Evolutionary conservation across 139 green algal genomes (phyloP), one percentile per base, ranked within the genome.

Genomic region (Chloropicon primus): DNA sequence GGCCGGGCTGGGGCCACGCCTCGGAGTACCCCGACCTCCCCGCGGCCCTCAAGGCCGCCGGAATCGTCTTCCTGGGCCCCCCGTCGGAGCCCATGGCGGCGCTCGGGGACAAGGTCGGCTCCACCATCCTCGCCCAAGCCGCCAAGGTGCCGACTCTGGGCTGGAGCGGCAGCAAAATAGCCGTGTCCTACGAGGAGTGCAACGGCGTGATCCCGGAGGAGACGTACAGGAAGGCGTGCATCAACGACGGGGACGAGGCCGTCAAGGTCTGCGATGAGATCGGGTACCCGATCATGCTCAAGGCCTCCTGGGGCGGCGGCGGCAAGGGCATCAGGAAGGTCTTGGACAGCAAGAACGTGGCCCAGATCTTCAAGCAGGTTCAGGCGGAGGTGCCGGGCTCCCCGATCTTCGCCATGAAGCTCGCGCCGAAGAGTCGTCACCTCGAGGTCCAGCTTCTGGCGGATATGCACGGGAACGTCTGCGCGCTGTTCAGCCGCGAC

Each of bases 401-500:
- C 17, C 94, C 94, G 54, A 91, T 98, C 78, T 98, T 98, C 78
- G 89, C 93, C 41, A 98, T 98, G 94, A 97, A 97, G 86, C 88
- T 98, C 28, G 92, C 92, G 2, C 89, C 90, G 0, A 76, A 83
- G 54, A 88, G 78, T 27, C 85, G 93, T 5, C 93, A 98, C 83
- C 85, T 98, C 77, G 94, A 98, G 85, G 94, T 98, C 80, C 94
- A 98, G 90, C 91, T 98, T 78, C 81, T 98, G 73, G 90, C 84
- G 21, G 94, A 98, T 82, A 83, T 80, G 82, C 79, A 96, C 78
- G 93, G 94, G 76, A 93, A 94, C 75, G 94, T 97, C 24, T 87
- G 77, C 1, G 94, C 89, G 5, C 79, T 99, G 21, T 94, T 92
- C 83, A 90, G 81, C 23, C 85, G 94, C 28, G 94, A 99, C 89